Conservation (phyloP, 257 asterid species). For the Jaltomata sinuosa region DNA sequence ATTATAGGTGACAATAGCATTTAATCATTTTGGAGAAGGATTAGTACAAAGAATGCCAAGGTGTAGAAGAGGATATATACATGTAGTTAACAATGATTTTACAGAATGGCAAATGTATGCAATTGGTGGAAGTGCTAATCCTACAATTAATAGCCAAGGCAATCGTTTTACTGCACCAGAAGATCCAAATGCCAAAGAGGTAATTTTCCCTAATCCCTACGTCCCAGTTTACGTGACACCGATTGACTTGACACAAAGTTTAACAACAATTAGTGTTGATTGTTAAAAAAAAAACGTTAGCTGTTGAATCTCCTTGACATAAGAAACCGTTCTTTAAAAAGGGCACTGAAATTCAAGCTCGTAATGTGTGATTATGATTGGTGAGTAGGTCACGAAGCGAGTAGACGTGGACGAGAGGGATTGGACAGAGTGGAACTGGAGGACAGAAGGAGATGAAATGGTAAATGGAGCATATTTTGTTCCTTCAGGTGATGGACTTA, state of each 20-base stretch:
- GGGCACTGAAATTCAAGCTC: not conserved
- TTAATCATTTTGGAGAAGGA: conserved; percentile 34
- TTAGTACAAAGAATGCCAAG: conserved; percentile 38
- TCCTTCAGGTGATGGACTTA: conserved; percentile 64
- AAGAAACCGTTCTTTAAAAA: not conserved
- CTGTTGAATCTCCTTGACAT: not conserved
- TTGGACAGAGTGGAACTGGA: conserved; percentile 87
- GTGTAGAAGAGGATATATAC: conserved; percentile 33
- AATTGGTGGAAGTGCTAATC: conserved; percentile 34
- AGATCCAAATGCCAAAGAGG: conserved; percentile 34
- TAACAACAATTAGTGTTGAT: too few species aligned
- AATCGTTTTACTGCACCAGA: conserved; percentile 32
- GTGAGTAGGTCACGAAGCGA: conserved; percentile 61
- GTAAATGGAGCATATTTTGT: conserved; percentile 88
- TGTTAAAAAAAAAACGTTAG: too few species aligned
- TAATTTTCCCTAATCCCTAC: not conserved
- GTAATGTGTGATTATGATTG: not conserved
- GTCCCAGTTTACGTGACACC: too few species aligned
- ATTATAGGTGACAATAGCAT: conserved; percentile 30
- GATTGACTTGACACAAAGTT: too few species aligned
- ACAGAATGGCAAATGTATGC: conserved; percentile 38
- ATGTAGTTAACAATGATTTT: conserved; percentile 36
- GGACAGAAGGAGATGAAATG: conserved; percentile 68
- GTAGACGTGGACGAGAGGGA: conserved; percentile 51
- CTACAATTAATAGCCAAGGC: conserved; percentile 34